Conservation (phyloP, 805 yeast species). For the Kazachstania viticola region DNA sequence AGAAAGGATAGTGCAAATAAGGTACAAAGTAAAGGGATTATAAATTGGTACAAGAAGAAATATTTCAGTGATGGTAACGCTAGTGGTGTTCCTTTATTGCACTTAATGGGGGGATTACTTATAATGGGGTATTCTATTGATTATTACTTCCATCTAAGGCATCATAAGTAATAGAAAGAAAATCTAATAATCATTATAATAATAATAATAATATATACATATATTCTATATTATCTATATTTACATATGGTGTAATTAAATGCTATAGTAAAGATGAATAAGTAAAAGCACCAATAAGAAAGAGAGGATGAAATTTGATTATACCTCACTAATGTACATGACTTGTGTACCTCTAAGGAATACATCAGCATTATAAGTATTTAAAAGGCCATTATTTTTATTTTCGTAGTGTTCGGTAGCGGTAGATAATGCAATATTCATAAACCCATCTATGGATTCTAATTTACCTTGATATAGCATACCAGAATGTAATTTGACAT, state of each 20-base stretch:
- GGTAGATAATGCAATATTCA: conserved; percentile 82
- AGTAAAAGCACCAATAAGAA: too few relatives aligned
- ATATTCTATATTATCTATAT: not conserved
- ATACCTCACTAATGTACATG: conserved; percentile 26
- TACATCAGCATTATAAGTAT: conserved; percentile 23
- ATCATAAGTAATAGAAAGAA: conserved; percentile 35
- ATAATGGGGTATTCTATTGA: conserved; percentile 81
- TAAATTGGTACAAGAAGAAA: conserved; percentile 74
- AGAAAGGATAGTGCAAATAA: conserved; percentile 58
- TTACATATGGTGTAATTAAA: not conserved
- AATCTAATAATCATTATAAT: not conserved
- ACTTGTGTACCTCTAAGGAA: conserved; percentile 29
- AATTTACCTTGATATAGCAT: conserved; percentile 67
- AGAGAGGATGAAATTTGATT: conserved; percentile 1
- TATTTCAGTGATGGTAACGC: conserved; percentile 79
- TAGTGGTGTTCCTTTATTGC: conserved; percentile 72
- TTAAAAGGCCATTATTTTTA: conserved; percentile 21
- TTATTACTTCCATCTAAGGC: conserved; percentile 81
- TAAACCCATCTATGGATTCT: conserved; percentile 90
- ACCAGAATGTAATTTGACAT: conserved; percentile 79
- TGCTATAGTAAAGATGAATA: too few relatives aligned
- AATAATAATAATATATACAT: not conserved
- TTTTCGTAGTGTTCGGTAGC: conserved; percentile 46
- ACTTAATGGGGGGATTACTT: conserved; percentile 57
- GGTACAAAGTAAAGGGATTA: conserved; percentile 43